A percentile compares a stretch with the other conserved stretches of the same genome.
Evolutionary conservation across 2,329 filamentous ascomycete genomes (phyloP).

Genomic region (Ophiocordyceps sinensis): DNA sequence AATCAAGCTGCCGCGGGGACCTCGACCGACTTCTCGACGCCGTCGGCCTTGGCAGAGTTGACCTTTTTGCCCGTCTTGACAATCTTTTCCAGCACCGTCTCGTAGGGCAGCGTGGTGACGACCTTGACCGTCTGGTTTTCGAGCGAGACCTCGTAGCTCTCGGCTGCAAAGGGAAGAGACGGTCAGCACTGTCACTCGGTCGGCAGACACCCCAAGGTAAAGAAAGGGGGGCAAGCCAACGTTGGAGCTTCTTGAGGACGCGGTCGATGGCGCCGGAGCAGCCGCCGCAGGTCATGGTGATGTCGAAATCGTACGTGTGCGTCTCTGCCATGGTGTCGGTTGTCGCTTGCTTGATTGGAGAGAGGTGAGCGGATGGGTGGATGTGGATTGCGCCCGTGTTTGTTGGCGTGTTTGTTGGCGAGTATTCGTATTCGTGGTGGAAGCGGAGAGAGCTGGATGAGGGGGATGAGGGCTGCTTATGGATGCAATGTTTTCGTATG

Average conservation of each 20-base stretch:
- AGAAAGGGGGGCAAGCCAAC: slow-evolving; percentile 31
- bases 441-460: too few relatives aligned
- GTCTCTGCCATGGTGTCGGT: slow-evolving; percentile 47
- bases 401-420: too few relatives aligned
- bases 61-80: slow-evolving; percentile 93
- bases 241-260: slow-evolving; percentile 82
- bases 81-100: slow-evolving; percentile 74
- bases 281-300: slow-evolving; percentile 88
- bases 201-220: too few relatives aligned
- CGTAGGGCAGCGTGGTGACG: slow-evolving; percentile 57
- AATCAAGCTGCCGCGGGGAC: slow-evolving; percentile 12
- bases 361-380: not conserved
- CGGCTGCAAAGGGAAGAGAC: slow-evolving; percentile 48
- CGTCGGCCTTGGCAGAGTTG: slow-evolving; percentile 61
- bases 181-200: not conserved
- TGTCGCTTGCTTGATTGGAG: not conserved
- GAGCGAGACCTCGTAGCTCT: slow-evolving; percentile 76
- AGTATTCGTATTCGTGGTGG: too few relatives aligned
- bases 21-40: slow-evolving; percentile 38
- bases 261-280: slow-evolving; percentile 91
- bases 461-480: too few relatives aligned
- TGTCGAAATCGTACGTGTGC: slow-evolving; percentile 90
- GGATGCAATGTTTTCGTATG: too few relatives aligned
- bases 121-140: slow-evolving; percentile 74
- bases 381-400: too few relatives aligned